Evolutionary conservation across 2,329 filamentous ascomycete genomes (phyloP).

Genomic region (Cryphonectria carpinicola): DNA sequence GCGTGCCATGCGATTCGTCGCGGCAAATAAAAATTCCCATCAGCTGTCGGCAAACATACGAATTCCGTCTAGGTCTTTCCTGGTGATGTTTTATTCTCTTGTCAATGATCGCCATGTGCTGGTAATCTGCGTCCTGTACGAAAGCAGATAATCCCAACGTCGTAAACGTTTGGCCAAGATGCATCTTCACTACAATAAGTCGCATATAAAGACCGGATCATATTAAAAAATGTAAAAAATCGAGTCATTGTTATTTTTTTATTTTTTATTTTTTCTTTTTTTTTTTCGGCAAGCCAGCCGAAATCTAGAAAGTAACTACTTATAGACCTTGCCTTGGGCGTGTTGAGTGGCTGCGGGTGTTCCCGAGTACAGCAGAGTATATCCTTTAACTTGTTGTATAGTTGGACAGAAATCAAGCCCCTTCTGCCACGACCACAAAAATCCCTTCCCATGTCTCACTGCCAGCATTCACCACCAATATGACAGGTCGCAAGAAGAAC

Average conservation of each 20-base stretch:
- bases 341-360: not conserved
- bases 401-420: not conserved
- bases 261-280: not conserved
- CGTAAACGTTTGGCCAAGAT: not conserved
- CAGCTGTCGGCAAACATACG: not conserved
- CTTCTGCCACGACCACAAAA: not conserved
- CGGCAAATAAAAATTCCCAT: slow-evolving; percentile 26
- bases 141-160: not conserved
- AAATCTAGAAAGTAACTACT: not conserved
- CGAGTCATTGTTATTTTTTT: not conserved
- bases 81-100: not conserved
- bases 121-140: not conserved
- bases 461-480: slow-evolving; percentile 39
- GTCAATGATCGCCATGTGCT: not conserved
- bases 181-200: not conserved
- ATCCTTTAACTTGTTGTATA: not conserved
- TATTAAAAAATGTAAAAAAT: not conserved
- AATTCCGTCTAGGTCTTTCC: not conserved
- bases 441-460: not conserved
- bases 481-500: slow-evolving; percentile 41
- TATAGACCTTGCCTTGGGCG: not conserved
- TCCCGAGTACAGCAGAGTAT: not conserved
- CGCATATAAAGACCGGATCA: not conserved
- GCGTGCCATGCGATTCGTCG: slow-evolving; percentile 23
- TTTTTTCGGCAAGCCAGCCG: not conserved